A percentile compares a stretch with the other conserved stretches of the same genome.
Conservation (phyloP, 2,329 filamentous ascomycete genomes). For the Fusarium hainanense region DNA sequence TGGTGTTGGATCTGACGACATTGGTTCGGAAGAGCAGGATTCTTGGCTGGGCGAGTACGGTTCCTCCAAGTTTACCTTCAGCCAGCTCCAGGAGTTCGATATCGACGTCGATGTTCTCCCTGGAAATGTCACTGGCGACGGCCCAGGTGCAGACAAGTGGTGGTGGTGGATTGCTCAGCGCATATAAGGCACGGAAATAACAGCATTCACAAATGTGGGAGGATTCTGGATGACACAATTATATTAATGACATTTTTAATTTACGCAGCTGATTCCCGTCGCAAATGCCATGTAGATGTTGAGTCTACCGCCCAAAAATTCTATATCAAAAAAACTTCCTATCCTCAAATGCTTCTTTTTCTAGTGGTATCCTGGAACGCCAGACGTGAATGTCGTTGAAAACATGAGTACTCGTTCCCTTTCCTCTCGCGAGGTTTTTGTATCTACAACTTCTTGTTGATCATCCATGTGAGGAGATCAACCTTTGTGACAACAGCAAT, state of each 20-base stretch:
- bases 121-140: constrained; percentile 75
- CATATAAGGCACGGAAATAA: constrained; percentile 15
- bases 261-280: constrained; percentile 26
- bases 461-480: constrained; percentile 91
- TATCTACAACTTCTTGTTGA: constrained; percentile 66
- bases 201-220: not conserved
- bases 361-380: constrained; percentile 46
- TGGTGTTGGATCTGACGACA: constrained; percentile 74
- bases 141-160: constrained; percentile 82
- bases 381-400: constrained; percentile 49
- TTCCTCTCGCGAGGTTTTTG: constrained; percentile 32
- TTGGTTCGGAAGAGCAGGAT: constrained; percentile 77
- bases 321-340: constrained; percentile 32
- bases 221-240: constrained; percentile 21
- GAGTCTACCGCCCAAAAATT: constrained; percentile 52
- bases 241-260: constrained; percentile 46
- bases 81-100: constrained; percentile 84
- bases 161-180: constrained; percentile 89
- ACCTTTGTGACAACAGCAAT: constrained; percentile 96
- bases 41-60: constrained; percentile 87
- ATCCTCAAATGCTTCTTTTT: constrained; percentile 33
- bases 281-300: constrained; percentile 53
- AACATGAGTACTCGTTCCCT: constrained; percentile 49
- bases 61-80: constrained; percentile 81
- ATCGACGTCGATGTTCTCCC: constrained; percentile 81